These are phyloP conservation scores for Venturia oleaginea DNA, from an alignment of 2,329 filamentous ascomycete species.

Conservation along the genomic window DNA sequence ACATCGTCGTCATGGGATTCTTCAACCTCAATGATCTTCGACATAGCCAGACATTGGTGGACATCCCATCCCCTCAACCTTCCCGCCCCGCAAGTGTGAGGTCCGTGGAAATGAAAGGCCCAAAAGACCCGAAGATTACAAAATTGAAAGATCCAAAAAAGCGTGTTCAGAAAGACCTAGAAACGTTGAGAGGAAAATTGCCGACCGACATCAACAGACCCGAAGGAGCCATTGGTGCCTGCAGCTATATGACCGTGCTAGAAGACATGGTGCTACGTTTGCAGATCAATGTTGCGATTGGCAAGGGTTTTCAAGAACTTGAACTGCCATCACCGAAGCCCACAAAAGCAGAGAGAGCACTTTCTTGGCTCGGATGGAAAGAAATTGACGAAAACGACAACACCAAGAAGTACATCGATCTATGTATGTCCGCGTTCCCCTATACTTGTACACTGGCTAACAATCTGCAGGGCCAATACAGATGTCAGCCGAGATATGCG, in stretches of 20 bases:
- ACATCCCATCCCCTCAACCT: constrained; percentile 43
- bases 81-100: constrained; percentile 21
- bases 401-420: constrained; percentile 67
- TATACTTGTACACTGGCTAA: no score
- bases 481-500: constrained; percentile 75
- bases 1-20: constrained; percentile 73
- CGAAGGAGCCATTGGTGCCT: constrained; percentile 59
- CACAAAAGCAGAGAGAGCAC: constrained; percentile 19
- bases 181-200: constrained; percentile 48
- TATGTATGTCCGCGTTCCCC: no score
- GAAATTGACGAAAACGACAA: constrained; percentile 35
- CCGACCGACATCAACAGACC: constrained; percentile 62
- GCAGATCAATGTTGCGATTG: constrained; percentile 76
- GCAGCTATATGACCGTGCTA: constrained; percentile 71
- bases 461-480: constrained; percentile 95
- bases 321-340: constrained; percentile 51
- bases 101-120: not conserved
- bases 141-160: constrained; percentile 23
- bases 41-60: constrained; percentile 41
- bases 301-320: constrained; percentile 68
- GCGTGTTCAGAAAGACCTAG: constrained; percentile 33
- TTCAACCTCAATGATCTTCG: constrained; percentile 73
- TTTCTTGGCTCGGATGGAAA: constrained; percentile 20
- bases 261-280: constrained; percentile 72
- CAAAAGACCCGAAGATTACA: constrained; percentile 19